A percentile compares a stretch with the other conserved stretches of the same genome.
Conservation (phyloP, 2,329 filamentous ascomycete genomes). For the Exophiala dermatitidis region DNA sequence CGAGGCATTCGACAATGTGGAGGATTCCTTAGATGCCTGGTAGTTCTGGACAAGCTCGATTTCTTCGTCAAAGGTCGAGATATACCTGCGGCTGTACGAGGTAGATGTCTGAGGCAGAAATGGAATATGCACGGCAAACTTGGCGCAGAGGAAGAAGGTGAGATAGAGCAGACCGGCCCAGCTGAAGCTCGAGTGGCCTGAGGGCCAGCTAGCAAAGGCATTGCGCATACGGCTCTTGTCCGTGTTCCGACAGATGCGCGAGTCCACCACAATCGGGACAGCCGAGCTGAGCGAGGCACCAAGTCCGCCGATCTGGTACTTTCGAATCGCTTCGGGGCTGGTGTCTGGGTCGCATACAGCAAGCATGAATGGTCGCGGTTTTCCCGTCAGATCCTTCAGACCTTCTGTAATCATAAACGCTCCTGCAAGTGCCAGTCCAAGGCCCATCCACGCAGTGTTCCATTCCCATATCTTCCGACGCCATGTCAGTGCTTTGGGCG, state of each 20-base stretch:
- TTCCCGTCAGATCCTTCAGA: conserved; percentile 68
- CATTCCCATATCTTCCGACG: conserved; percentile 84
- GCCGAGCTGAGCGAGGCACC: conserved; percentile 38
- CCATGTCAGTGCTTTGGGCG: conserved; percentile 61
- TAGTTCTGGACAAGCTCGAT: background rate
- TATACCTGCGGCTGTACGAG: conserved; percentile 4
- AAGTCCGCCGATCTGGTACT: conserved; percentile 59
- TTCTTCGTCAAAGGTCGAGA: conserved; percentile 19
- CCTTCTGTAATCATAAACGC: conserved; percentile 77
- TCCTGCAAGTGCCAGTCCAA: conserved; percentile 63
- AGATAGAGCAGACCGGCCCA: conserved; percentile 79
- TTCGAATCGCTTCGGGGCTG: conserved; percentile 43
- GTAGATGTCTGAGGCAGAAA: conserved; percentile 32
- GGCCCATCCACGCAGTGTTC: conserved; percentile 75
- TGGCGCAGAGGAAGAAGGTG: conserved; percentile 71
- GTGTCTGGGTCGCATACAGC: conserved; percentile 71
- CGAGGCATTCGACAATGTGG: background rate
- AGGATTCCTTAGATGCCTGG: background rate
- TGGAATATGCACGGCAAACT: conserved; percentile 43
- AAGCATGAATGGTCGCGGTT: conserved; percentile 57
- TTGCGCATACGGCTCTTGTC: conserved; percentile 60
- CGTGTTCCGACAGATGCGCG: conserved; percentile 64
- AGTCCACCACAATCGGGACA: conserved; percentile 64
- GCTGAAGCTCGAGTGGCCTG: conserved; percentile 66
- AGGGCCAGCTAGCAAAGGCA: conserved; percentile 78